Conservation (phyloP, 1,284 basidiomycete genomes). For the Heterobasidion parviporum region DNA sequence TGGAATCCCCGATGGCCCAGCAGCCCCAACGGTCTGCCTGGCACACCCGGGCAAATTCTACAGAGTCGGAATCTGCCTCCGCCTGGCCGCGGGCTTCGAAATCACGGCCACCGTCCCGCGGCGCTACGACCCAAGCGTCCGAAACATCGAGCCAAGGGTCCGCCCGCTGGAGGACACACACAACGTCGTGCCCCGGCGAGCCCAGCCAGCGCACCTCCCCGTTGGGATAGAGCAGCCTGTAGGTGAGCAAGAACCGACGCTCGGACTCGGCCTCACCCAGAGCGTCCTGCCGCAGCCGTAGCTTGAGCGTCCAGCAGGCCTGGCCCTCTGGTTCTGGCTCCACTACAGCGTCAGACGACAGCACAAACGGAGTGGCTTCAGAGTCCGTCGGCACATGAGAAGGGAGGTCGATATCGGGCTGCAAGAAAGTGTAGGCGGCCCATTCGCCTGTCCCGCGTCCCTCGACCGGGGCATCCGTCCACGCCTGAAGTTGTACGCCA, state of each 20-base stretch:
- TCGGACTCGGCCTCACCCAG: slow-evolving; percentile 6
- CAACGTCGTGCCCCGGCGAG: slow-evolving; percentile 30
- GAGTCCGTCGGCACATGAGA: background rate
- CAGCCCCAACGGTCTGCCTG: slow-evolving; percentile 14
- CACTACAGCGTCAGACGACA: slow-evolving; percentile 5
- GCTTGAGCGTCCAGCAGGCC: slow-evolving; percentile 6
- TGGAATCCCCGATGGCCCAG: slow-evolving; percentile 23
- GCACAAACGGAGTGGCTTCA: slow-evolving; percentile 4
- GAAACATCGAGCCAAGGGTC: slow-evolving; percentile 18
- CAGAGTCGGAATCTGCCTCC: background rate
- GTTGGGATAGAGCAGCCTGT: slow-evolving; percentile 31
- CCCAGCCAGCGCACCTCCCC: slow-evolving; percentile 38
- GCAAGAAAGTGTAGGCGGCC: slow-evolving; percentile 30
- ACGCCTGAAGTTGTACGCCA: slow-evolving; percentile 33
- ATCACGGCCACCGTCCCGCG: background rate
- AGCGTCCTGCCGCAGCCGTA: slow-evolving; percentile 9
- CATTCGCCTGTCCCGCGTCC: slow-evolving; percentile 23
- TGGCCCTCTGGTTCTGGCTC: background rate
- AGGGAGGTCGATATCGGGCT: slow-evolving; percentile 1
- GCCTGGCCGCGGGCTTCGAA: background rate
- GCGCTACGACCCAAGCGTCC: background rate
- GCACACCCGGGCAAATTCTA: slow-evolving; percentile 6
- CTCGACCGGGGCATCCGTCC: slow-evolving; percentile 31
- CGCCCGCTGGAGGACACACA: slow-evolving; percentile 20
- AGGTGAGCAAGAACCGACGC: slow-evolving; percentile 29